These are phyloP conservation scores for Fusarium sp. DNA, from an alignment of 2,329 filamentous ascomycete species.

Conservation along the genomic window DNA sequence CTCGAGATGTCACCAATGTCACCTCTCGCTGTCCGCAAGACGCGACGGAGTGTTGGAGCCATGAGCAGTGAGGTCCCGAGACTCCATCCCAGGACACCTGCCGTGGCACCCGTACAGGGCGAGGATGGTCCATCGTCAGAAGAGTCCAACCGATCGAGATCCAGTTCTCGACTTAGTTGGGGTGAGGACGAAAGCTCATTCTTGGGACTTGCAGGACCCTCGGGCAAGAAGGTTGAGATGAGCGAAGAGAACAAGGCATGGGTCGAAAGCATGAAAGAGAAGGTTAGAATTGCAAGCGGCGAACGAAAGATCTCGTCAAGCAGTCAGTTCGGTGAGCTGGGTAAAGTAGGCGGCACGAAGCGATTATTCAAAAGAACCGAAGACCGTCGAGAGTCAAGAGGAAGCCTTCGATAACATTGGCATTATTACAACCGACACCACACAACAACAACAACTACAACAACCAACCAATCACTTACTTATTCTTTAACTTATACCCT, in stretches of 20 bases:
- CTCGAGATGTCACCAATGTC: constrained; percentile 55
- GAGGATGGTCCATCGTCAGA: constrained; percentile 59
- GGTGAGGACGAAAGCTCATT: constrained; percentile 68
- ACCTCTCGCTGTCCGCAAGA: constrained; percentile 67
- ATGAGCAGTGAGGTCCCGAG: constrained; percentile 47
- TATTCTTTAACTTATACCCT: constrained; percentile 16
- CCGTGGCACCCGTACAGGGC: constrained; percentile 46
- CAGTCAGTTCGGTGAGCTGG: constrained; percentile 73
- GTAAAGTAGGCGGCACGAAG: constrained; percentile 79
- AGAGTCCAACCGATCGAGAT: constrained; percentile 60
- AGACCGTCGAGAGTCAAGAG: constrained; percentile 41
- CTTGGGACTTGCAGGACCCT: constrained; percentile 79
- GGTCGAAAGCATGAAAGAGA: constrained; percentile 86
- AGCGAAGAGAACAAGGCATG: constrained; percentile 81
- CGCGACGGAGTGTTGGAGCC: constrained; percentile 60
- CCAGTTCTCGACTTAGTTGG: constrained; percentile 68
- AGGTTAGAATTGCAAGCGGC: constrained; percentile 77
- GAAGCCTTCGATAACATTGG: constrained; percentile 32
- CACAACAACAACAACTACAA: background rate
- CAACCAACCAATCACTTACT: constrained; percentile 10
- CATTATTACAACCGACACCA: background rate
- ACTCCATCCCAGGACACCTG: constrained; percentile 58
- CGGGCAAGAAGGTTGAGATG: constrained; percentile 72
- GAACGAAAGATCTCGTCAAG: constrained; percentile 57
- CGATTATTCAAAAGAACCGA: constrained; percentile 69